These are phyloP conservation scores for Dipteronia dyeriana DNA, from an alignment of 345 rosid species.

Conservation along the genomic window DNA sequence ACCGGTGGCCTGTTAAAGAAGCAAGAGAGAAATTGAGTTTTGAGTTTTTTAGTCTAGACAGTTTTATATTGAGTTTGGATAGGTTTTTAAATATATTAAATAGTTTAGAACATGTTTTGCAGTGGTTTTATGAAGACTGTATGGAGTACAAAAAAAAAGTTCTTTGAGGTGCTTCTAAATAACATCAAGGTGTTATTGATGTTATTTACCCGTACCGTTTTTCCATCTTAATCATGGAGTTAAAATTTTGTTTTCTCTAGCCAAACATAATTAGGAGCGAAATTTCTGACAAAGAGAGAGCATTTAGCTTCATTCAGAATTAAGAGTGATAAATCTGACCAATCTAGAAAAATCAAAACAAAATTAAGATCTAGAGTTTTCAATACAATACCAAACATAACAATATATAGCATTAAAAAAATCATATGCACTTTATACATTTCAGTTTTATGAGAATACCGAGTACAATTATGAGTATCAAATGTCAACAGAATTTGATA, in stretches of 20 bases:
- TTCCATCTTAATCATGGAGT: conserved; percentile 48
- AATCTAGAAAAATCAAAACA: conserved; percentile 48
- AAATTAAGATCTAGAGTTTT: conserved; percentile 19
- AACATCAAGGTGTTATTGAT: background rate
- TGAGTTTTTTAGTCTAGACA: no score
- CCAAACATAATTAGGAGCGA: conserved; percentile 54
- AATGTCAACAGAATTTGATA: background rate
- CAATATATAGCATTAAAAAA: background rate
- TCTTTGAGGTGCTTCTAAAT: conserved; percentile 10
- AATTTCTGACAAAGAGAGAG: conserved; percentile 45
- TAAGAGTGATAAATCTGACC: conserved; percentile 65
- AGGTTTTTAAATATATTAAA: no score
- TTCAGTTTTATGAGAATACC: no score
- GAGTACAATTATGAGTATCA: background rate
- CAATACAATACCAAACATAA: background rate
- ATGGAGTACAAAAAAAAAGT: background rate
- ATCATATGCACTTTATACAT: background rate
- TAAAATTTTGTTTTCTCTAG: conserved; percentile 49
- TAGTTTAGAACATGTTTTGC: no score
- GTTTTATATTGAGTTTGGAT: no score
- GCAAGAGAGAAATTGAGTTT: no score
- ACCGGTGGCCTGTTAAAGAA: no score
- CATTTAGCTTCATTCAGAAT: conserved; percentile 72
- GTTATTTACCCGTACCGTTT: conserved; percentile 39
- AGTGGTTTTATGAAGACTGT: background rate